A percentile compares a stretch with the other conserved stretches of the same genome.
Evolutionary conservation across 2,329 filamentous ascomycete genomes (phyloP).

Genomic region (Bipolaris bicolor): DNA sequence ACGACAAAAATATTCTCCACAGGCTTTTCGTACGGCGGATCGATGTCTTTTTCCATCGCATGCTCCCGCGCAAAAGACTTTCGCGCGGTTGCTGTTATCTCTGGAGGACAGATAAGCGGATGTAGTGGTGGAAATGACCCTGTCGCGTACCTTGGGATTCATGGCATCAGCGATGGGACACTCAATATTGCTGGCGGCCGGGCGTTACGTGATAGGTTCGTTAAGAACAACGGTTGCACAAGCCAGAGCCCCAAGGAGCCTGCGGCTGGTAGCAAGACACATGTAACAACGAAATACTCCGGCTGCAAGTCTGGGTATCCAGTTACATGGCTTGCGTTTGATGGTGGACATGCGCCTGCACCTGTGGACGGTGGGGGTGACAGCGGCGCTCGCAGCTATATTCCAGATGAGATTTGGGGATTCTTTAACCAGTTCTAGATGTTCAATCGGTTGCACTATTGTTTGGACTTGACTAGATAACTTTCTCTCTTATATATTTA

Average conservation of each 20-base stretch:
- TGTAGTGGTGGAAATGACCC: conserved; percentile 34
- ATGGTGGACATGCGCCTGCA: conserved; percentile 25
- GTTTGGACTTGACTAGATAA: background rate
- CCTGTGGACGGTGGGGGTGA: conserved; percentile 22
- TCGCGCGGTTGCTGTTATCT: conserved; percentile 47
- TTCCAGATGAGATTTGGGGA: conserved; percentile 20
- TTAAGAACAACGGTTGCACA: conserved; percentile 48
- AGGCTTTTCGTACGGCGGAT: conserved; percentile 54
- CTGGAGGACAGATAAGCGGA: conserved; percentile 24
- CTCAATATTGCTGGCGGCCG: conserved; percentile 44
- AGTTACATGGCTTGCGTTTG: conserved; percentile 39
- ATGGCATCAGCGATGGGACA: conserved; percentile 48
- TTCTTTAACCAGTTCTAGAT: conserved; percentile 21
- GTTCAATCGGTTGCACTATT: background rate
- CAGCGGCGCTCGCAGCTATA: conserved; percentile 18
- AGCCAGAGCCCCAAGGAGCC: conserved; percentile 23
- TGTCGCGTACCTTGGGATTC: conserved; percentile 47
- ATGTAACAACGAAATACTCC: conserved; percentile 22
- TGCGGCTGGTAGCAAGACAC: conserved; percentile 13
- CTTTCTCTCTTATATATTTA: background rate
- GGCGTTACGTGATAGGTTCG: conserved; percentile 47
- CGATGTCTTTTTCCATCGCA: conserved; percentile 52
- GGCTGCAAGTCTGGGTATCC: conserved; percentile 42
- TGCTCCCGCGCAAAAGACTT: conserved; percentile 51
- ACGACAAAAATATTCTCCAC: conserved; percentile 51